These are phyloP conservation scores for Colletotrichum eleusines DNA, from an alignment of 2,329 filamentous ascomycete species.

Conservation along the genomic window DNA sequence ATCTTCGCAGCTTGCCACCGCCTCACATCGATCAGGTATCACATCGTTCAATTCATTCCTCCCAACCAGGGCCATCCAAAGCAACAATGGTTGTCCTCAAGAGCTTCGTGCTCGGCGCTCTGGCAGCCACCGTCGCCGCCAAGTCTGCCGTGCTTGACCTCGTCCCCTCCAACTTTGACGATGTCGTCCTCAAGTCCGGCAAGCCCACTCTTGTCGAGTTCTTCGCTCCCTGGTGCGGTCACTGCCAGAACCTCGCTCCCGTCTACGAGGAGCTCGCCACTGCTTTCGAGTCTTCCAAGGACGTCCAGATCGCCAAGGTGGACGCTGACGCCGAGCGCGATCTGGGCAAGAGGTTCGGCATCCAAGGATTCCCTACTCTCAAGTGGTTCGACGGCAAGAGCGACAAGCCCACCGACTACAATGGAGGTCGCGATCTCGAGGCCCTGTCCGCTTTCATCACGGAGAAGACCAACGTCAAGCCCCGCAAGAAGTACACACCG, in stretches of 20 bases:
- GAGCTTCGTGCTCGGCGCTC: slow-evolving; percentile 69
- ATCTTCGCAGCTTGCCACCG: slow-evolving; percentile 30
- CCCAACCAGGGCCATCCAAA: slow-evolving; percentile 29
- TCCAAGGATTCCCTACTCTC: slow-evolving; percentile 95
- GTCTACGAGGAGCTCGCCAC: slow-evolving; percentile 91
- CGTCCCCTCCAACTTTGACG: slow-evolving; percentile 90
- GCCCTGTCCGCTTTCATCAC: slow-evolving; percentile 83
- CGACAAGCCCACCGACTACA: slow-evolving; percentile 86
- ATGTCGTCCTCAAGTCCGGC: slow-evolving; percentile 87
- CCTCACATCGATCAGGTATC: slow-evolving; percentile 21
- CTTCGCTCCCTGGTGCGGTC: slow-evolving; percentile 98
- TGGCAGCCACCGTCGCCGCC: slow-evolving; percentile 70
- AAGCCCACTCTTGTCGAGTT: slow-evolving; percentile 98
- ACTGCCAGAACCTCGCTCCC: slow-evolving; percentile 98
- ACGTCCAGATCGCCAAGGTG: slow-evolving; percentile 92
- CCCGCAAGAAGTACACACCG: slow-evolving; percentile 79
- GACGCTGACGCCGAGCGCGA: slow-evolving; percentile 91
- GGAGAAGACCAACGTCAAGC: slow-evolving; percentile 87
- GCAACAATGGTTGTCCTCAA: slow-evolving; percentile 68
- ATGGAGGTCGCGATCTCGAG: slow-evolving; percentile 87
- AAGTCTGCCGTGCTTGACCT: slow-evolving; percentile 91
- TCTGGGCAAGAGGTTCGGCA: slow-evolving; percentile 86
- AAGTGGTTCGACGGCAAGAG: slow-evolving; percentile 99
- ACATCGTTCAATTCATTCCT: not conserved
- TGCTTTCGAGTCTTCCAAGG: slow-evolving; percentile 77